Evolutionary conservation across 2,329 filamentous ascomycete species (phyloP).

Genomic region (Achaetomium macrosporum): DNA sequence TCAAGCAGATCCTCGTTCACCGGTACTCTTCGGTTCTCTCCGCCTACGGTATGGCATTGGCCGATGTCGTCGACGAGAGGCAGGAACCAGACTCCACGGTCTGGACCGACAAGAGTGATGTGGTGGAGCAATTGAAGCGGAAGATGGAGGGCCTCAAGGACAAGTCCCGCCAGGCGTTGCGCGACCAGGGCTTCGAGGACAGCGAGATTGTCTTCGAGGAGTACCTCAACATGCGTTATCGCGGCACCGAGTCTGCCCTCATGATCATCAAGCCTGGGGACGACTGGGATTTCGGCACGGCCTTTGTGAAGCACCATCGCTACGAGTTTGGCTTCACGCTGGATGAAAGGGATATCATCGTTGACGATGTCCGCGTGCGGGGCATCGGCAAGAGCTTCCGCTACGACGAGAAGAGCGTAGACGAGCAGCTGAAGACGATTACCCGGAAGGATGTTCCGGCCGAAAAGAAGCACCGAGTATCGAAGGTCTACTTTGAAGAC

Average conservation of each 20-base stretch:
- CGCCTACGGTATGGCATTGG: conserved; percentile 87
- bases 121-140: conserved; percentile 55
- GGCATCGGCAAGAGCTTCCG: conserved; percentile 86
- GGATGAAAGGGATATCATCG: conserved; percentile 75
- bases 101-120: conserved; percentile 53
- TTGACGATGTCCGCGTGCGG: conserved; percentile 83
- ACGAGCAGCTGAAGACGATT: conserved; percentile 71
- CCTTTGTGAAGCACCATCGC: conserved; percentile 80
- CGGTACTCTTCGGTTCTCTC: conserved; percentile 84
- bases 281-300: conserved; percentile 76
- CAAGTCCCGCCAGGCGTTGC: conserved; percentile 62
- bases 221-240: conserved; percentile 90
- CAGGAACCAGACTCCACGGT: conserved; percentile 68
- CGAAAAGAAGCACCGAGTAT: conserved; percentile 58
- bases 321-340: conserved; percentile 92
- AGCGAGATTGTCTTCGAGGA: conserved; percentile 77
- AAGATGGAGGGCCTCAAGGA: conserved; percentile 76
- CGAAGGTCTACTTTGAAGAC: conserved; percentile 77
- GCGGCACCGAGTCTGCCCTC: conserved; percentile 82
- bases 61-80: conserved; percentile 86
- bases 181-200: conserved; percentile 72
- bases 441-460: conserved; percentile 51
- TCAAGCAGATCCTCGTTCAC: conserved; percentile 79
- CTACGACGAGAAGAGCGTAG: conserved; percentile 72
- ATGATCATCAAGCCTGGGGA: conserved; percentile 75